phyloP scores from a whole-genome alignment of 2,329 filamentous ascomycete species.

The Trichoderma simmonsii region DNA sequence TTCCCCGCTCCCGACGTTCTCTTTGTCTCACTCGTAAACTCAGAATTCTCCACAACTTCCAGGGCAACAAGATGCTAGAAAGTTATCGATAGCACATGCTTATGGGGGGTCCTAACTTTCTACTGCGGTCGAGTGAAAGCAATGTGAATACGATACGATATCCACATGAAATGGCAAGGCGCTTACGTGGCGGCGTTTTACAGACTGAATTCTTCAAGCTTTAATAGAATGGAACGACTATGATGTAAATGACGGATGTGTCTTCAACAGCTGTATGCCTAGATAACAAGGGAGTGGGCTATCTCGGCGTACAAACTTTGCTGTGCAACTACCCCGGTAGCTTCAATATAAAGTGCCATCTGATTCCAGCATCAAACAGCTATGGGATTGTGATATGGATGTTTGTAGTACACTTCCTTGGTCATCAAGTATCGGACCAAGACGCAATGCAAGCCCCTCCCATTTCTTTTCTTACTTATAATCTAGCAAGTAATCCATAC shows the following conservation, averaged over 20 bases:
- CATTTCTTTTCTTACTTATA: no score
- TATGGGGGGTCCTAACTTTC: background rate
- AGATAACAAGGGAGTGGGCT: background rate
- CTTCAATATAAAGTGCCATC: no score
- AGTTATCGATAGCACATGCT: background rate
- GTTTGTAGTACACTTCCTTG: no score
- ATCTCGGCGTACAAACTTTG: background rate
- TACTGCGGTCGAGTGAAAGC: background rate
- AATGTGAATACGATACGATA: background rate
- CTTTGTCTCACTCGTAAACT: background rate
- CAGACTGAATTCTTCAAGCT: background rate
- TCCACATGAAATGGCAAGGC: background rate
- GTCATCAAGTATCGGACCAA: no score
- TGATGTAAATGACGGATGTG: background rate
- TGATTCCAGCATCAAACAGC: no score
- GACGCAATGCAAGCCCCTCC: no score
- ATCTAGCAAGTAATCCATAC: no score
- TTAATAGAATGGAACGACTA: background rate
- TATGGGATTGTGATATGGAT: no score
- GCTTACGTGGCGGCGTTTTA: background rate
- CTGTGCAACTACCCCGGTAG: background rate
- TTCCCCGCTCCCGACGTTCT: constrained; percentile 11
- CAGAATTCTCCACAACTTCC: constrained; percentile 24
- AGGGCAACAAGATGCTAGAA: constrained; percentile 19
- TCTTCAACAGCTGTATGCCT: background rate